Evolutionary conservation across 345 rosid genomes (phyloP).

Genomic region (Salix suchowensis): DNA sequence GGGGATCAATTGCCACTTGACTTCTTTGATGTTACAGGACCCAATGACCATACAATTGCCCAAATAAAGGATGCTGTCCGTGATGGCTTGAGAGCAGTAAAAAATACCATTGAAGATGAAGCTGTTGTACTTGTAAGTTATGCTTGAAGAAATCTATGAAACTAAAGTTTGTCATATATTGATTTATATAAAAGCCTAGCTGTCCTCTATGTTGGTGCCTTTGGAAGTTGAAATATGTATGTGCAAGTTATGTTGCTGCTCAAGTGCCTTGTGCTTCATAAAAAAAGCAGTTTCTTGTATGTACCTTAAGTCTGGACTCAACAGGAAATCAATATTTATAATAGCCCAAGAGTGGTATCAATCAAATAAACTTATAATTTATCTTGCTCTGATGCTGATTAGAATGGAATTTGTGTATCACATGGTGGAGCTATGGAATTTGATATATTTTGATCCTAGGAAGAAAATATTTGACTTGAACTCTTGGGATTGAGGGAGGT

Average conservation of each 20-base stretch:
- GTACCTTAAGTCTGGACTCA: neutral
- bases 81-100: conserved; percentile 92
- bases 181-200: neutral
- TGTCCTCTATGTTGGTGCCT: neutral
- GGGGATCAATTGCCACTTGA: neutral
- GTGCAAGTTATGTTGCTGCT: neutral
- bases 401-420: neutral
- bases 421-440: neutral
- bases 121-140: conserved; percentile 70
- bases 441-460: neutral
- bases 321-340: neutral
- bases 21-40: conserved; percentile 48
- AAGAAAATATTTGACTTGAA: neutral
- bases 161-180: neutral
- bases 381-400: neutral
- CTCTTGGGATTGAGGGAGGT: neutral
- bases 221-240: neutral
- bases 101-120: conserved; percentile 94
- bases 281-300: neutral
- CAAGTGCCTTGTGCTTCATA: neutral
- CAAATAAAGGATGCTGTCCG: conserved; percentile 98
- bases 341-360: neutral
- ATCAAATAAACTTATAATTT: neutral
- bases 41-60: conserved; percentile 95
- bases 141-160: neutral